phyloP scores from a whole-genome alignment of 2,329 filamentous ascomycete species.

The Fusarium domesticum region DNA sequence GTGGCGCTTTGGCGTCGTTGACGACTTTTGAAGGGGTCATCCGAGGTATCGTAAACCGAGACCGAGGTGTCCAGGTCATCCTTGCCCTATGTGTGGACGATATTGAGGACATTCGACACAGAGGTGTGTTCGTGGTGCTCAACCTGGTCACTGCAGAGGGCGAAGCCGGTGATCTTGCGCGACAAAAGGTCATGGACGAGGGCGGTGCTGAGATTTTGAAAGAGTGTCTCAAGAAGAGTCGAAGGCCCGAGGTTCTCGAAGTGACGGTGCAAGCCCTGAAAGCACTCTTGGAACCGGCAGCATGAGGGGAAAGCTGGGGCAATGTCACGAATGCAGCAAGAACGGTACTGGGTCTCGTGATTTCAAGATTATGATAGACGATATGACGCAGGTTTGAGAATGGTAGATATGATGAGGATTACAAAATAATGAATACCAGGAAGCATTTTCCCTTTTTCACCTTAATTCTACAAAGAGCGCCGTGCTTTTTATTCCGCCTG shows the following conservation, averaged over 20 bases:
- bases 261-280: conserved; percentile 72
- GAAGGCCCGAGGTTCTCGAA: conserved; percentile 67
- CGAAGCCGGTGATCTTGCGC: conserved; percentile 59
- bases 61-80: conserved; percentile 73
- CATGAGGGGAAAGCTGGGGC: conserved; percentile 7
- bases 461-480: conserved; percentile 8
- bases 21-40: conserved; percentile 76
- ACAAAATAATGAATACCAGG: not conserved
- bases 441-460: conserved; percentile 4
- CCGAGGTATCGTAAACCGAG: conserved; percentile 64
- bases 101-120: conserved; percentile 62
- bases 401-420: not conserved
- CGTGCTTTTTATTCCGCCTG: conserved; percentile 4
- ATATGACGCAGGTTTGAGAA: not conserved
- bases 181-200: conserved; percentile 57
- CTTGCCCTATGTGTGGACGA: conserved; percentile 76
- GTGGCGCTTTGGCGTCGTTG: conserved; percentile 82
- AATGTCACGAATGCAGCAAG: not conserved
- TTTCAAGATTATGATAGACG: not conserved
- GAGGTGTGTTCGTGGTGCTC: conserved; percentile 71
- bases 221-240: conserved; percentile 64
- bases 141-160: conserved; percentile 70
- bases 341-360: conserved; percentile 5
- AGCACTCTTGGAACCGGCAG: conserved; percentile 50
- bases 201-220: conserved; percentile 68